Conservation (phyloP, 805 yeast genomes). For the Metschnikowia shivogae region DNA sequence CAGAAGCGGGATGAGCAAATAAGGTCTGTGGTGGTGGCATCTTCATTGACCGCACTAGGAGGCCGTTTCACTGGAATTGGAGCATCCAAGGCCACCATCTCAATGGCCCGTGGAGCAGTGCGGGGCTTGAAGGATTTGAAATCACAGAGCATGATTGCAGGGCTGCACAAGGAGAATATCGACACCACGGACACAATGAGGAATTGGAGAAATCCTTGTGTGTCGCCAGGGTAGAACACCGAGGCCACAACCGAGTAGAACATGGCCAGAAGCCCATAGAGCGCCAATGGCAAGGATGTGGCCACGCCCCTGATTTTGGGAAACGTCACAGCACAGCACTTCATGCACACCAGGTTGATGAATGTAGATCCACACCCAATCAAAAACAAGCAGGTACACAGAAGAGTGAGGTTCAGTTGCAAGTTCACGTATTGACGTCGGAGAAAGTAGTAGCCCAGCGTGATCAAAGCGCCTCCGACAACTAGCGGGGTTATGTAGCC, state of each 20-base stretch:
- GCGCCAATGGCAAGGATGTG: conserved; percentile 68
- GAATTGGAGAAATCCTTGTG: conserved; percentile 49
- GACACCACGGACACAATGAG: conserved; percentile 40
- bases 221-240: conserved; percentile 52
- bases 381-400: conserved; percentile 45
- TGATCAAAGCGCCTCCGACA: conserved; percentile 46
- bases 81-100: conserved; percentile 6
- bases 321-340: conserved; percentile 67
- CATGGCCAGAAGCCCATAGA: conserved; percentile 72
- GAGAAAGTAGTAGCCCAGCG: conserved; percentile 54
- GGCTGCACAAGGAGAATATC: conserved; percentile 43
- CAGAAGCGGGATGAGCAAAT: conserved; percentile 30
- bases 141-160: conserved; percentile 43
- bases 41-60: neutral
- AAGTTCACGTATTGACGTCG: conserved; percentile 45
- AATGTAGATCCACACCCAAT: conserved; percentile 72
- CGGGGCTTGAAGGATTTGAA: neutral
- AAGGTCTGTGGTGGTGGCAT: conserved; percentile 10
- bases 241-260: conserved; percentile 57
- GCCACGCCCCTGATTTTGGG: conserved; percentile 71
- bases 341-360: conserved; percentile 59
- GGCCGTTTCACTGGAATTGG: neutral
- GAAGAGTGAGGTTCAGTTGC: conserved; percentile 36
- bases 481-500: conserved; percentile 56
- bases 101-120: conserved; percentile 9